A percentile compares a stretch with the other conserved stretches of the same genome.
Evolutionary conservation across 2,329 filamentous ascomycete genomes (phyloP).

Genomic region (Volutella citrinella): DNA sequence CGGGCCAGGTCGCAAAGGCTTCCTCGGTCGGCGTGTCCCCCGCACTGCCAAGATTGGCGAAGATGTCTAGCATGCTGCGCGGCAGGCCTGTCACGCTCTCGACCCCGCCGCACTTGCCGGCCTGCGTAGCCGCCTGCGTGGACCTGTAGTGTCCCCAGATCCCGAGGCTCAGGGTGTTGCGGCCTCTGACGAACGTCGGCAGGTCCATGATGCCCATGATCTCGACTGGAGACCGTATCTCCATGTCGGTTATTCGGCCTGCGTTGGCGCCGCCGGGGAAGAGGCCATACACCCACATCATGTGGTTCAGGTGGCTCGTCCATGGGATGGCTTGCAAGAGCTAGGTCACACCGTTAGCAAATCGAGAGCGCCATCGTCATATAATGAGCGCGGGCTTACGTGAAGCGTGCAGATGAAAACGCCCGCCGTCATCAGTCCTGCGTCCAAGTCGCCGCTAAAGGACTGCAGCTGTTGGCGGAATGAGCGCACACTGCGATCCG

Average conservation of each 20-base stretch:
- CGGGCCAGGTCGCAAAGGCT: constrained; percentile 20
- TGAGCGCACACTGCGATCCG: constrained; percentile 10
- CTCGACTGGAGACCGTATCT: constrained; percentile 7
- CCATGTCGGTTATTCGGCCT: constrained; percentile 1
- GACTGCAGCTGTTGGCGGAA: constrained; percentile 10
- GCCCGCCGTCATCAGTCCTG: constrained; percentile 7
- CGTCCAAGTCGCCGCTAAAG: constrained; percentile 5
- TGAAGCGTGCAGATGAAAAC: constrained; percentile 14
- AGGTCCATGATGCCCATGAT: constrained; percentile 19
- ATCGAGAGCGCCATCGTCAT: too few relatives aligned
- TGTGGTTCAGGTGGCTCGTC: constrained; percentile 12
- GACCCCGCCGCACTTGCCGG: constrained; percentile 6
- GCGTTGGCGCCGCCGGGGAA: neutral
- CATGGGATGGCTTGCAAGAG: constrained; percentile 16
- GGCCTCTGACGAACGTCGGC: constrained; percentile 17
- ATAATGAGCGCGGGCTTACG: constrained; percentile 4
- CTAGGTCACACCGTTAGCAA: constrained; percentile 7
- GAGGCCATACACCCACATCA: constrained; percentile 16
- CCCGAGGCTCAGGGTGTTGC: constrained; percentile 8
- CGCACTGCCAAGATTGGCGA: constrained; percentile 18
- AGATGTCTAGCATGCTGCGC: constrained; percentile 23
- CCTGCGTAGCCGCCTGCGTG: constrained; percentile 2
- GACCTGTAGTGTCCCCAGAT: constrained; percentile 12
- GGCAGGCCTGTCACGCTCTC: constrained; percentile 27
- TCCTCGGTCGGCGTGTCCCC: constrained; percentile 13